A percentile compares a stretch with the other conserved stretches of the same genome.
Conservation (phyloP, 2,329 filamentous ascomycete species). For the Neonectria faginata region DNA sequence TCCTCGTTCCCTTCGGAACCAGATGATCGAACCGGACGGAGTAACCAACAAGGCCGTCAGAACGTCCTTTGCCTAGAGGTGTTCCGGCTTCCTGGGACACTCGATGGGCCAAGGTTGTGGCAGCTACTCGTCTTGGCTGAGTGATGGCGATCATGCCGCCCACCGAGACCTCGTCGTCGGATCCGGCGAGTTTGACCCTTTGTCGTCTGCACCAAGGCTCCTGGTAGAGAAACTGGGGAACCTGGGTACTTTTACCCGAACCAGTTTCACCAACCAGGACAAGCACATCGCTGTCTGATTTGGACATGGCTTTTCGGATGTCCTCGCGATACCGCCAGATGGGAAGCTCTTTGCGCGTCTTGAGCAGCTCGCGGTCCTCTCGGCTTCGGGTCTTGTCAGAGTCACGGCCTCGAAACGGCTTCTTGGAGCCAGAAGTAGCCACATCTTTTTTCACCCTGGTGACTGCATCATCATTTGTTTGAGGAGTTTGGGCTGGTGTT, state of each 20-base stretch:
- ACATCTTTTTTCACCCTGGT: constrained; percentile 8
- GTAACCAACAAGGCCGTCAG: constrained; percentile 79
- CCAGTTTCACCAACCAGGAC: constrained; percentile 94
- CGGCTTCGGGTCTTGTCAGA: constrained; percentile 32
- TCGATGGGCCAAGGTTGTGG: constrained; percentile 88
- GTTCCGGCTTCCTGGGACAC: constrained; percentile 82
- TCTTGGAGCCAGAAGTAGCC: constrained; percentile 18
- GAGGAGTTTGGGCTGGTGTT: constrained; percentile 14
- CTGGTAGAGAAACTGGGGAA: constrained; percentile 86
- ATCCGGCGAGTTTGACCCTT: constrained; percentile 61
- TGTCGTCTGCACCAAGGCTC: constrained; percentile 82
- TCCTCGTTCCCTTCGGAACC: constrained; percentile 80
- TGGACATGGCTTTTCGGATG: constrained; percentile 72
- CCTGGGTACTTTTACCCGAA: constrained; percentile 96
- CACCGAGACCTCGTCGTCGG: constrained; percentile 61
- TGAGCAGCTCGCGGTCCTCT: constrained; percentile 52
- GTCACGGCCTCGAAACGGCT: constrained; percentile 20
- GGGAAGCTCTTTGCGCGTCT: constrained; percentile 75
- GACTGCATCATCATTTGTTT: constrained; percentile 8
- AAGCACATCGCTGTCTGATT: constrained; percentile 74
- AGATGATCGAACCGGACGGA: constrained; percentile 94
- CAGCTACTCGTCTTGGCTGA: constrained; percentile 92
- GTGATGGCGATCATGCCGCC: constrained; percentile 92
- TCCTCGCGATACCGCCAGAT: constrained; percentile 81
- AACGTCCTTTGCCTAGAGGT: constrained; percentile 57